Evolutionary conservation across 2,329 filamentous ascomycete species (phyloP), one percentile per base, ranked within the genome.

Genomic region (Curvularia sp.): DNA sequence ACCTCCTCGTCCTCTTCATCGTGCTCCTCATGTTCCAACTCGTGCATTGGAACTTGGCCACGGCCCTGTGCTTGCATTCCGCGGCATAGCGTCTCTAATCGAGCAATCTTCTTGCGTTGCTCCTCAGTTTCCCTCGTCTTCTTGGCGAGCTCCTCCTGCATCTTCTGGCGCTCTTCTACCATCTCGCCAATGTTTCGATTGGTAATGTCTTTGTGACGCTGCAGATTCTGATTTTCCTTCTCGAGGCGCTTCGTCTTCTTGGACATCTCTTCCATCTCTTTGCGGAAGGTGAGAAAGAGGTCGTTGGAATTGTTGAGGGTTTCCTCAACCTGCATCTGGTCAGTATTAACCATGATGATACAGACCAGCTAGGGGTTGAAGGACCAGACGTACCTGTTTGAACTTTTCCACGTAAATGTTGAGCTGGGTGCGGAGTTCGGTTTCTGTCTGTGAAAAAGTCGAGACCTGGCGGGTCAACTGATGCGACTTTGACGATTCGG

Each of bases 201-300:
- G 25, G 93, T 96, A 47, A 92, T 88, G 69, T 97, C 93, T 77
- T 97, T 94, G 78, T 97, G 97, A 55, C 94, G 87, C 66, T 92
- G 96, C 50, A 97, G 85, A 18, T 87, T 89, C 69, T 95, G 89
- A 71, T 99, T 98, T 74, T 99, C 95, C 79, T 97, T 97, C 77
- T 99, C 95, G 52, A 99, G 83, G 25, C 93, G 89, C 79, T 97
- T 97, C 5, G 94, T 97, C 81, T 98, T 98, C 81, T 97, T 97
- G 0, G 93, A 97, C 93, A 98, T 98, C 74, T 98, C 95, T 79
- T 98, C 95, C 93, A 98, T 98, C 79, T 98, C 95, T 80, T 97
- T 97, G 53, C 94, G 87, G 80, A 98, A 98, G 0, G 95, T 97
- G 67, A 97, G 82, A 78, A 98, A 98, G 53, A 98, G 83, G 76